Evolutionary conservation across 2,329 filamentous ascomycete genomes (phyloP).

Genomic region (Coniochaeta sp.): DNA sequence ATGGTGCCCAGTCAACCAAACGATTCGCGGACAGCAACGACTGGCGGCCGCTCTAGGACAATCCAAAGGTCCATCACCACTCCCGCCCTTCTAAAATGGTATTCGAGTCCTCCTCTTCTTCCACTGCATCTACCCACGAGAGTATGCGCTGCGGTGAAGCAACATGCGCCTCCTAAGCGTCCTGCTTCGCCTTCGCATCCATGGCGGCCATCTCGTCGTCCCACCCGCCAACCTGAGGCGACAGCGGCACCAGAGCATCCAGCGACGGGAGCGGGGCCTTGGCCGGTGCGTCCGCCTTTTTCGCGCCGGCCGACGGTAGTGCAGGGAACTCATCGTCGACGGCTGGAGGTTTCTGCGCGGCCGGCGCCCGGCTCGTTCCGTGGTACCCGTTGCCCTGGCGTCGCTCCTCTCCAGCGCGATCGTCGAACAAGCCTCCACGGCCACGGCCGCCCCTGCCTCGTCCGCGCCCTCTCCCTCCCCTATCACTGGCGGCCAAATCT

Average conservation of each 20-base stretch:
- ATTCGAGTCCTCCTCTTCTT: neutral
- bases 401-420: conserved; percentile 5
- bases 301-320: conserved; percentile 21
- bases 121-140: neutral
- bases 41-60: neutral
- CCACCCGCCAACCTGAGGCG: conserved; percentile 40
- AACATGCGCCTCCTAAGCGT: neutral
- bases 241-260: conserved; percentile 21
- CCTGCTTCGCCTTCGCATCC: conserved; percentile 27
- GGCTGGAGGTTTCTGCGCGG: conserved; percentile 19
- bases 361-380: conserved; percentile 4
- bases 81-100: neutral
- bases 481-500: neutral
- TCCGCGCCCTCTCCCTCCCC: neutral
- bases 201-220: conserved; percentile 51
- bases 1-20: neutral
- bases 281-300: conserved; percentile 12
- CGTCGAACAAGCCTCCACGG: conserved; percentile 9
- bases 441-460: conserved; percentile 14
- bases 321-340: conserved; percentile 34
- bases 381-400: neutral
- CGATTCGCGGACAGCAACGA: too few relatives aligned
- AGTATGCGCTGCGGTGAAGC: neutral
- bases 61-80: neutral
- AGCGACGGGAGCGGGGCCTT: conserved; percentile 8